Percentiles rank a stretch among this genome's conserved stretches.
phyloP scores from a whole-genome alignment of 768 basidiomycete genomes.

The Pleurotus giganteus region DNA sequence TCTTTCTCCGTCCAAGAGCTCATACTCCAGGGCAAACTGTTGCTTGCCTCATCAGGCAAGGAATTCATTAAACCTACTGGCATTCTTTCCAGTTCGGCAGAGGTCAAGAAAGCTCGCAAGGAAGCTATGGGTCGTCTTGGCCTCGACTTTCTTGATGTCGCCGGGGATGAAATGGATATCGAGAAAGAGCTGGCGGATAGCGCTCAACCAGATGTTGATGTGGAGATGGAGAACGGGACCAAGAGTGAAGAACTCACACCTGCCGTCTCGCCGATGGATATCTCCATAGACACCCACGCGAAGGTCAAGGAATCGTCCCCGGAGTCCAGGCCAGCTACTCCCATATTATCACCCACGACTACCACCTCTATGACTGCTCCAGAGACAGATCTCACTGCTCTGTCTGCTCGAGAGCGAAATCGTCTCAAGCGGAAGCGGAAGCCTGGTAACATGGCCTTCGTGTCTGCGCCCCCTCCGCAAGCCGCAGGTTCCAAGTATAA shows the following conservation, averaged over 20 bases:
- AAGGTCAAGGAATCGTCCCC: slow-evolving; percentile 38
- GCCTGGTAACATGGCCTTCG: slow-evolving; percentile 78
- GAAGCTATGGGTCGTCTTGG: slow-evolving; percentile 89
- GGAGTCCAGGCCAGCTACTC: slow-evolving; percentile 44
- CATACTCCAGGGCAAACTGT: slow-evolving; percentile 70
- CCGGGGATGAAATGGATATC: slow-evolving; percentile 76
- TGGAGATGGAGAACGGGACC: slow-evolving; percentile 34
- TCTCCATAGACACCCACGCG: slow-evolving; percentile 33
- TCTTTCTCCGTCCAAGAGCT: slow-evolving; percentile 76
- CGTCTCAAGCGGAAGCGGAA: slow-evolving; percentile 95
- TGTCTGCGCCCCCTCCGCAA: slow-evolving; percentile 68
- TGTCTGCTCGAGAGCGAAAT: slow-evolving; percentile 93
- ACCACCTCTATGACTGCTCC: slow-evolving; percentile 36
- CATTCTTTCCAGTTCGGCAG: slow-evolving; percentile 68
- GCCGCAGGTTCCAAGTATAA: slow-evolving; percentile 59
- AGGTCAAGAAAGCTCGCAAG: slow-evolving; percentile 84
- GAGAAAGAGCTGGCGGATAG: slow-evolving; percentile 78
- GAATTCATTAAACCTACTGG: slow-evolving; percentile 80
- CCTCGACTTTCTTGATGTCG: slow-evolving; percentile 78
- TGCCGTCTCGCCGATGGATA: slow-evolving; percentile 41
- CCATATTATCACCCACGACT: slow-evolving; percentile 44
- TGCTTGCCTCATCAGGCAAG: slow-evolving; percentile 91
- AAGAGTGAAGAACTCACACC: slow-evolving; percentile 37
- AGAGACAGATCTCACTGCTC: slow-evolving; percentile 47
- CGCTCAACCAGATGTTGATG: slow-evolving; percentile 44